Evolutionary conservation across 2,329 filamentous ascomycete species (phyloP).

Genomic region (Pseudogymnoascus sp.): DNA sequence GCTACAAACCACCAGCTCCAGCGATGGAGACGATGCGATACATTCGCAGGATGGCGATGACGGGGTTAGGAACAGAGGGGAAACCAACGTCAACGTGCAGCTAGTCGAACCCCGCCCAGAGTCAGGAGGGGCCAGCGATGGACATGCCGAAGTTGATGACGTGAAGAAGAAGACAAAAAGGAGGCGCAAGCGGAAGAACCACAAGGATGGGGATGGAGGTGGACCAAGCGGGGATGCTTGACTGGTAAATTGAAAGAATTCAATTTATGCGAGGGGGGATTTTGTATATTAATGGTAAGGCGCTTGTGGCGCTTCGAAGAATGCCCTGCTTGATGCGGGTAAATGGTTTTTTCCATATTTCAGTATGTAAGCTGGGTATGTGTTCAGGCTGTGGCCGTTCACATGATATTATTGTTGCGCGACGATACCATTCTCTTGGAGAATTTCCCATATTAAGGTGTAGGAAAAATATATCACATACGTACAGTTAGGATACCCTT

Average conservation of each 20-base stretch:
- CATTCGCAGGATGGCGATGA: background rate
- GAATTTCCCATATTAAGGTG: background rate
- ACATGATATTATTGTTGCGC: background rate
- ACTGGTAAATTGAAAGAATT: background rate
- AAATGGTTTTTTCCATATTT: background rate
- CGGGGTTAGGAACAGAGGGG: background rate
- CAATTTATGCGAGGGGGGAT: background rate
- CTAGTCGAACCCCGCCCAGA: background rate
- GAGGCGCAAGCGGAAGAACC: constrained; percentile 8
- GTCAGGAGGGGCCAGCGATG: background rate
- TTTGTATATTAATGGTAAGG: background rate
- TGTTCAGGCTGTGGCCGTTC: background rate
- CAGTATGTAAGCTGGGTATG: background rate
- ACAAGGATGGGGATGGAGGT: background rate
- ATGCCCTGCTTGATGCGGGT: background rate
- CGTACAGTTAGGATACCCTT: background rate
- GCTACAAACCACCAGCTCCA: constrained; percentile 55
- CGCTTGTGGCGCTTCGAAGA: background rate
- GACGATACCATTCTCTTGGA: background rate
- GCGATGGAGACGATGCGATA: constrained; percentile 16
- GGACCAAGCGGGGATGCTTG: background rate
- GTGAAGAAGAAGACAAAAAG: constrained; percentile 4
- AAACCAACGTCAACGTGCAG: background rate
- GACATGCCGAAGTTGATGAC: background rate
- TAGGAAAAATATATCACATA: background rate